phyloP scores from a whole-genome alignment of 306 rosid genomes.

The Bauhinia variegata region DNA sequence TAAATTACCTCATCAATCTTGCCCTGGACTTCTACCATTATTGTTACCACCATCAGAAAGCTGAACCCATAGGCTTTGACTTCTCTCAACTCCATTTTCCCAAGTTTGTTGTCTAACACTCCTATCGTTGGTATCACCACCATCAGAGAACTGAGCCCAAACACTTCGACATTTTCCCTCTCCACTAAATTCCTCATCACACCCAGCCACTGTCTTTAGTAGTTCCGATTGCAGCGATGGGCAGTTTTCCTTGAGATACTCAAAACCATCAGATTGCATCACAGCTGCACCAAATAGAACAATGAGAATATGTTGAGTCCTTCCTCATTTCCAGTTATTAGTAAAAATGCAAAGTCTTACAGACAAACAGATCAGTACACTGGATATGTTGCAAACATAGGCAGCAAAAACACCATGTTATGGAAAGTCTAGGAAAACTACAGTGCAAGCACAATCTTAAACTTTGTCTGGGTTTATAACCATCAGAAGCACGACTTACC shows the following conservation, averaged over 20 bases:
- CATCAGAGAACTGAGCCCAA: constrained; percentile 96
- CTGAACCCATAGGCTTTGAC: constrained; percentile 73
- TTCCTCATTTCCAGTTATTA: constrained; percentile 37
- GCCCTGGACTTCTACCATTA: constrained; percentile 68
- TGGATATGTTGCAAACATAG: constrained; percentile 28
- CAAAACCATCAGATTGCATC: constrained; percentile 93
- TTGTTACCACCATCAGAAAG: constrained; percentile 76
- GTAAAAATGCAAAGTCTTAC: constrained; percentile 13
- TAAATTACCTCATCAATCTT: constrained; percentile 54
- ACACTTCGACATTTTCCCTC: constrained; percentile 87
- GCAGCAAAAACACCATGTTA: constrained; percentile 16
- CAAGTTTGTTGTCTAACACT: constrained; percentile 85
- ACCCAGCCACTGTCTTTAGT: constrained; percentile 88
- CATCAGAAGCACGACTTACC: too few species aligned
- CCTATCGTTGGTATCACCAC: constrained; percentile 82
- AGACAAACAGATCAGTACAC: constrained; percentile 38
- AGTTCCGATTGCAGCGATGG: constrained; percentile 93
- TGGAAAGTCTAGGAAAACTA: constrained; percentile 1
- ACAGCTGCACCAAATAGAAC: constrained; percentile 66
- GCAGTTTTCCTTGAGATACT: constrained; percentile 85
- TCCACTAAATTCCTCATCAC: constrained; percentile 85
- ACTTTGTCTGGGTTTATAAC: too few species aligned
- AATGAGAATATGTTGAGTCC: constrained; percentile 19
- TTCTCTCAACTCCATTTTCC: constrained; percentile 77
- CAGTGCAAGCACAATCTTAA: not conserved